Evolutionary conservation across 495 filamentous ascomycete species (phyloP), one percentile per base, ranked within the genome.

Genomic region (Trichoderma parareesei): DNA sequence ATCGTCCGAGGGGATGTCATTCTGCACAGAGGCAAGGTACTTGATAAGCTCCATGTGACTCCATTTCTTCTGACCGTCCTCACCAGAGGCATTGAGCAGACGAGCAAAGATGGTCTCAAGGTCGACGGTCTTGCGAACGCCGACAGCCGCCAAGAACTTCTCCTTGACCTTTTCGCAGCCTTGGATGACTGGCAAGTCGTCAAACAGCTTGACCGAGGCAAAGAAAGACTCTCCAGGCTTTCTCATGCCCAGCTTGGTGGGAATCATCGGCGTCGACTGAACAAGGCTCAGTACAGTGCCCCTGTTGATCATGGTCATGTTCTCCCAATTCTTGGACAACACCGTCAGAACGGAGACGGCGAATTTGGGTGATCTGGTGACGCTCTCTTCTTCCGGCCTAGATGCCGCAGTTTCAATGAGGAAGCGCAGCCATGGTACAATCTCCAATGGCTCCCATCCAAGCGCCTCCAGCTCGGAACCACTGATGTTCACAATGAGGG

Each of bases 31-130:
- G 10, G 90, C 84, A 49, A 99, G 83, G 69, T 99, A 99, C 66
- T 88, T 90, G 75, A 99, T 93, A 16, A 99, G 81, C 68, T 98
- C 93, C 57, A 95, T 87, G 72, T 98, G 94, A 68, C 87, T 95
- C 91, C 90, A 96, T 79, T 88, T 91, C 18, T 78, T 74, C 53
- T 74, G 69, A n/a, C 69, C 73, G n/a, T 73, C 69, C 43, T 72
- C 73, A 62, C 77, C 76, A 5, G 81, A 75, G 3, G 76, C 76
- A 65, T 81, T 82, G 69, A 96, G 81, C 62, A 98, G 81, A 46
- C 95, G 85, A 44, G 90, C 88, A 69, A 98, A 97, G 33, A 99
- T 92, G 27, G 96, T 91, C 57, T 90, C 90, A 13, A 99, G 81
- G 63, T 98, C 94, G 33, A 99, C 86, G 1, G 94, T 98, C 69